Evolutionary conservation across 2,329 filamentous ascomycete genomes (phyloP).

Genomic region (Phaeosphaeria sp.): DNA sequence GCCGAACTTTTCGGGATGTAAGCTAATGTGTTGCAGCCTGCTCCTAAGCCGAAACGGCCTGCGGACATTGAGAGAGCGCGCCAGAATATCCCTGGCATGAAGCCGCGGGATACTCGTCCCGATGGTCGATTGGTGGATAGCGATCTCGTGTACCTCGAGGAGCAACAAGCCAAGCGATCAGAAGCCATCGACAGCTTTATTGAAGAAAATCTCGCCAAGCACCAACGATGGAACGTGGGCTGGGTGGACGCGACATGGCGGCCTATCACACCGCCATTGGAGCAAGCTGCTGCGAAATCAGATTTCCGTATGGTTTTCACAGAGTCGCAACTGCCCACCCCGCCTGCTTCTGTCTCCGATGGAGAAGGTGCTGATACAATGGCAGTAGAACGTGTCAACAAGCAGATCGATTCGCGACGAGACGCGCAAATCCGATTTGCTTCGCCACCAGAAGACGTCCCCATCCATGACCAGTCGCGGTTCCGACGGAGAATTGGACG

Average conservation of each 20-base stretch:
- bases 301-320: conserved; percentile 50
- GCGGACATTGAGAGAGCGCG: conserved; percentile 65
- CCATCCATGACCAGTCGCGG: conserved; percentile 60
- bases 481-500: conserved; percentile 87
- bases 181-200: conserved; percentile 82
- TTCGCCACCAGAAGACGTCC: conserved; percentile 48
- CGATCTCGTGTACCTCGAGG: conserved; percentile 78
- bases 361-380: conserved; percentile 50
- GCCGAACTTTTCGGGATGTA: conserved; percentile 23
- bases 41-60: conserved; percentile 61
- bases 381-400: conserved; percentile 45
- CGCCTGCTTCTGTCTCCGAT: conserved; percentile 55
- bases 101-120: conserved; percentile 59
- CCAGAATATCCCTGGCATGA: conserved; percentile 69
- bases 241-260: conserved; percentile 87
- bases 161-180: conserved; percentile 81
- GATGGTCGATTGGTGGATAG: conserved; percentile 76
- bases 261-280: conserved; percentile 79
- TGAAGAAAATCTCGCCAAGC: conserved; percentile 84
- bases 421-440: conserved; percentile 46
- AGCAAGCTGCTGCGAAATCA: conserved; percentile 50
- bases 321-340: conserved; percentile 53
- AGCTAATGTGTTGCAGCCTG: conserved; percentile 37
- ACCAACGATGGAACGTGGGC: conserved; percentile 89
- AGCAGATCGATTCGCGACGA: conserved; percentile 32